Percentiles rank a stretch among this genome's conserved stretches.
Evolutionary conservation across 129 eudicot genomes (phyloP).

Genomic region (Chrysanthemum lavandulifolium): DNA sequence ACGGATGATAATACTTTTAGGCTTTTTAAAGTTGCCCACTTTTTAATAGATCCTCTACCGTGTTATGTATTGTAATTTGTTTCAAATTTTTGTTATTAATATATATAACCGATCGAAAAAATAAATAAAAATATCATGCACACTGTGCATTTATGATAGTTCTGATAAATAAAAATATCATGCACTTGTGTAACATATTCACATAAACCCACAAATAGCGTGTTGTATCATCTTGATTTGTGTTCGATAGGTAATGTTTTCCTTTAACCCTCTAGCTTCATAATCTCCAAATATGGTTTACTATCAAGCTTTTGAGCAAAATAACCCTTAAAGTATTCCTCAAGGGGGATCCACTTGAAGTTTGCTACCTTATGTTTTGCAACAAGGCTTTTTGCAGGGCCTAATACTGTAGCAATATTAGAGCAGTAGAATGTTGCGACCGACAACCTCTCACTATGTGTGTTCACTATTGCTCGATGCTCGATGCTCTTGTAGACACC

Average conservation of each 20-base stretch:
- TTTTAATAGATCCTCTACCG: too few relatives aligned
- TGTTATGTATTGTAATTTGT: too few relatives aligned
- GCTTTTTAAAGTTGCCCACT: too few relatives aligned
- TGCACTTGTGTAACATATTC: too few relatives aligned
- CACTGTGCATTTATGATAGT: too few relatives aligned
- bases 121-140: too few relatives aligned
- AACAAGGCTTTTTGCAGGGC: slow-evolving; percentile 64
- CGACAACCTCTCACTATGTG: slow-evolving; percentile 50
- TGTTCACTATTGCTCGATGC: slow-evolving; percentile 58
- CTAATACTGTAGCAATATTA: slow-evolving; percentile 42
- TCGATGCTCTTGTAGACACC: slow-evolving; percentile 64
- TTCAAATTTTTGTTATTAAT: too few relatives aligned
- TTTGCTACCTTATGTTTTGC: slow-evolving; percentile 38
- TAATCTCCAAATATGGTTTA: slow-evolving; percentile 51
- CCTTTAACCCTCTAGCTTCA: slow-evolving; percentile 31
- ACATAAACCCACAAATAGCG: too few relatives aligned
- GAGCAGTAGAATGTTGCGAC: slow-evolving; percentile 57
- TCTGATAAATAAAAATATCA: too few relatives aligned
- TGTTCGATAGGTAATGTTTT: not conserved
- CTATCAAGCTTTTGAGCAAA: slow-evolving; percentile 56
- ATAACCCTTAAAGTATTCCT: slow-evolving; percentile 42
- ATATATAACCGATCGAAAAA: too few relatives aligned
- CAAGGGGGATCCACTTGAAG: slow-evolving; percentile 40
- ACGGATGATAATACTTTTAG: too few relatives aligned
- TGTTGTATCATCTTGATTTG: too few relatives aligned